phyloP scores from a whole-genome alignment of 2,329 filamentous ascomycete species.

The Paecilomyces dactylethromorphus region DNA sequence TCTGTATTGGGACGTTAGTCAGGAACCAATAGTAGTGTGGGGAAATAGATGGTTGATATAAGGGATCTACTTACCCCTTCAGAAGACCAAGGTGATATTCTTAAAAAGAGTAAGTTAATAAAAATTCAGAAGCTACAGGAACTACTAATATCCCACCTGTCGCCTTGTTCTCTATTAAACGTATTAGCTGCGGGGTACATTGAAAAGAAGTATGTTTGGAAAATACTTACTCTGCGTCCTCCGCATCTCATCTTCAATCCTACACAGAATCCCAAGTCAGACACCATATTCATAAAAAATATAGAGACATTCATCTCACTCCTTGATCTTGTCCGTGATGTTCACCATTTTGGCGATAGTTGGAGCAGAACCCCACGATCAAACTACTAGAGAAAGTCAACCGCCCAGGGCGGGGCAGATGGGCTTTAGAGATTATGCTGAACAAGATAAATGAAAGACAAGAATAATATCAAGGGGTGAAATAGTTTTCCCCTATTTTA shows the following conservation, averaged over 20 bases:
- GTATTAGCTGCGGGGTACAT: constrained; percentile 27
- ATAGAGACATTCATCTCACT: constrained; percentile 52
- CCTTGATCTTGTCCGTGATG: constrained; percentile 99
- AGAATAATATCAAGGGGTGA: neutral
- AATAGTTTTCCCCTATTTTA: neutral
- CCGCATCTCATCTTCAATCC: constrained; percentile 99
- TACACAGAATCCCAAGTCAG: constrained; percentile 30
- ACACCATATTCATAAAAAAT: constrained; percentile 1
- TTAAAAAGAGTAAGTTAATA: constrained; percentile 40
- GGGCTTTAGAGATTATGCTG: neutral
- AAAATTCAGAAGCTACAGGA: constrained; percentile 2
- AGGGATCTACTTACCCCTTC: constrained; percentile 65
- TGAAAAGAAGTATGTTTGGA: constrained; percentile 8
- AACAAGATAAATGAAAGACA: neutral
- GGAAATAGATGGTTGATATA: neutral
- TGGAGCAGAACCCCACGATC: constrained; percentile 1
- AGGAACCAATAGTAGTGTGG: neutral
- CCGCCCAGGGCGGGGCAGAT: neutral
- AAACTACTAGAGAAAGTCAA: neutral
- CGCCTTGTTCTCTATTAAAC: constrained; percentile 81
- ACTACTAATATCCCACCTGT: constrained; percentile 61
- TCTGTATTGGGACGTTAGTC: constrained; percentile 44
- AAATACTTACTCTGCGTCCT: constrained; percentile 82
- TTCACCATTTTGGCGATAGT: constrained; percentile 71
- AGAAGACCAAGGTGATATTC: constrained; percentile 97